Percentiles rank a stretch among this genome's conserved stretches.
Evolutionary conservation across 176 grass and related monocot species (phyloP).

Genomic region (Poa annua): DNA sequence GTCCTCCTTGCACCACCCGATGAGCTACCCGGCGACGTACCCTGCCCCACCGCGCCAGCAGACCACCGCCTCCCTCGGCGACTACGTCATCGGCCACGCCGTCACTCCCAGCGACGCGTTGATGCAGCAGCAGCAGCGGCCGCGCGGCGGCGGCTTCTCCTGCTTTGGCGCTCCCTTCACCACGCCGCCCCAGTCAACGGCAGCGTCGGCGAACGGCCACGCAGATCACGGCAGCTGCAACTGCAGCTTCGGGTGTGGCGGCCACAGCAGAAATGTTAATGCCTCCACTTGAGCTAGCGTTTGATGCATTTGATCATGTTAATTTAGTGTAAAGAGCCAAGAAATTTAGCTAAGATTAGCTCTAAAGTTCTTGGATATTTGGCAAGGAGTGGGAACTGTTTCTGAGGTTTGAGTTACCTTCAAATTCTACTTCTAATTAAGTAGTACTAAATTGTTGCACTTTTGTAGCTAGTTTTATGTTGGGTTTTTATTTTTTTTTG

Average conservation of each 20-base stretch:
- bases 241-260: constrained; percentile 50
- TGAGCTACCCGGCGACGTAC: constrained; percentile 60
- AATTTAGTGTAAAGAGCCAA: constrained; percentile 50
- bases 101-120: constrained; percentile 44
- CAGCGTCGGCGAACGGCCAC: constrained; percentile 27
- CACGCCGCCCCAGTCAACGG: neutral
- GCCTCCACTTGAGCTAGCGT: constrained; percentile 44
- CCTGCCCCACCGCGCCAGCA: constrained; percentile 43
- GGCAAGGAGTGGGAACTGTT: neutral
- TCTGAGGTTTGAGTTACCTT: constrained; percentile 27
- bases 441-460: constrained; percentile 13
- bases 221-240: constrained; percentile 55
- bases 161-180: constrained; percentile 48
- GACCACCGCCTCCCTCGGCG: constrained; percentile 20
- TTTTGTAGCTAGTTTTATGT: neutral
- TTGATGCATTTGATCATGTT: constrained; percentile 12
- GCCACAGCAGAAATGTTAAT: constrained; percentile 52
- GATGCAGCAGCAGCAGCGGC: constrained; percentile 23
- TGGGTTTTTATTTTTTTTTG: constrained; percentile 1
- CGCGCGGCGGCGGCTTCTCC: constrained; percentile 35
- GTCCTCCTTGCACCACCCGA: constrained; percentile 57
- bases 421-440: constrained; percentile 7
- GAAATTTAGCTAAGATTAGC: constrained; percentile 10
- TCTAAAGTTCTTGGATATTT: constrained; percentile 40
- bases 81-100: constrained; percentile 84